Percentiles rank a stretch among this genome's conserved stretches.
phyloP scores from a whole-genome alignment of 345 rosid species.

The Salix caprea region DNA sequence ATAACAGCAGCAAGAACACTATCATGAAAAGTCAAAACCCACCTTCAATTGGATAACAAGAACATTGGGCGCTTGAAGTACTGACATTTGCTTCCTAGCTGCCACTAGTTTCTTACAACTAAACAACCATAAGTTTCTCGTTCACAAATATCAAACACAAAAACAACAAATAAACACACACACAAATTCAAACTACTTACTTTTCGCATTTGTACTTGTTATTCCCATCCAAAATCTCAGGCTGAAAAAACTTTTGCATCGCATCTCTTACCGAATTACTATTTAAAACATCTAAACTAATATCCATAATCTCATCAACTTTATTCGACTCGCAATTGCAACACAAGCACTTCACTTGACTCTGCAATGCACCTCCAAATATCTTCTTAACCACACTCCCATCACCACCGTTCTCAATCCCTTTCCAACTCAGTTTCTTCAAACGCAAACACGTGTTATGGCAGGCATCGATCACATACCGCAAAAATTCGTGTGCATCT shows the following conservation, averaged over 20 bases:
- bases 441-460: constrained; percentile 83
- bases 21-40: constrained; percentile 11
- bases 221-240: constrained; percentile 86
- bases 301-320: constrained; percentile 96
- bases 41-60: constrained; percentile 96
- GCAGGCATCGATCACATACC: constrained; percentile 91
- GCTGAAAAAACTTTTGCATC: constrained; percentile 79
- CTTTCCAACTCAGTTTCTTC: constrained; percentile 64
- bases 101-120: constrained; percentile 93
- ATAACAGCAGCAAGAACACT: background rate
- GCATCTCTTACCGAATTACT: constrained; percentile 71
- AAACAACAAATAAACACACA: background rate
- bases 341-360: constrained; percentile 88
- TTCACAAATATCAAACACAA: background rate
- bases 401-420: constrained; percentile 20
- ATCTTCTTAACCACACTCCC: constrained; percentile 66
- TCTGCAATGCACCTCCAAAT: constrained; percentile 92
- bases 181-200: constrained; percentile 33
- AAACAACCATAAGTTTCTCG: constrained; percentile 31
- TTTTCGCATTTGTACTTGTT: constrained; percentile 88
- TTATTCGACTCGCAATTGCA: constrained; percentile 87
- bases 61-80: constrained; percentile 82
- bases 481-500: constrained; percentile 94
- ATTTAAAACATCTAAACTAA: constrained; percentile 75
- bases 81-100: constrained; percentile 95